These are phyloP conservation scores for Scorias spongiosa DNA, from an alignment of 2,329 filamentous ascomycete genomes.

Conservation along the genomic window DNA sequence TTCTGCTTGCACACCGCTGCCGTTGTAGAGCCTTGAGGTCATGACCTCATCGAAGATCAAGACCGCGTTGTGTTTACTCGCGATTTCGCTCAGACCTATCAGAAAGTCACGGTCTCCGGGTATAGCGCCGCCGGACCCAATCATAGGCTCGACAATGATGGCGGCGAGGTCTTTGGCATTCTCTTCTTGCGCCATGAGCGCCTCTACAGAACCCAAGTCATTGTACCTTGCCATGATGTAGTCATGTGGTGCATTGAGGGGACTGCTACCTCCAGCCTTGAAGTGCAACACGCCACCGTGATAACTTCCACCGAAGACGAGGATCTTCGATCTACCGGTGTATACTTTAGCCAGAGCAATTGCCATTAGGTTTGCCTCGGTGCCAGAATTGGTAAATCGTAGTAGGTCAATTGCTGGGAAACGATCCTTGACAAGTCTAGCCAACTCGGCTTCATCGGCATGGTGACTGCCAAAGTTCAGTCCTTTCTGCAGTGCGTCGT, in stretches of 20 bases:
- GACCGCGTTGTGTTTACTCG: conserved; percentile 36
- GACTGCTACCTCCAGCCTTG: conserved; percentile 4
- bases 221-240: conserved; percentile 50
- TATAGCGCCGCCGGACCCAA: conserved; percentile 46
- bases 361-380: conserved; percentile 48
- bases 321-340: conserved; percentile 31
- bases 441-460: conserved; percentile 36
- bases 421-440: conserved; percentile 35
- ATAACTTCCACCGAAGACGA: conserved; percentile 38
- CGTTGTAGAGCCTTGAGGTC: conserved; percentile 43
- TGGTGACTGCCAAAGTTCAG: conserved; percentile 41
- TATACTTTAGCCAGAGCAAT: conserved; percentile 38
- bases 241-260: conserved; percentile 30
- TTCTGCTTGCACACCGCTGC: conserved; percentile 31
- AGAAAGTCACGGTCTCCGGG: conserved; percentile 38
- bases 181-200: conserved; percentile 18
- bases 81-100: conserved; percentile 31
- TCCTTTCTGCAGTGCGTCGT: conserved; percentile 31
- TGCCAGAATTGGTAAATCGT: conserved; percentile 51
- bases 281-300: conserved; percentile 42
- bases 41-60: conserved; percentile 60
- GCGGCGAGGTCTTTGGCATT: conserved; percentile 37
- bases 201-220: conserved; percentile 35
- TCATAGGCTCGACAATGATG: conserved; percentile 52
- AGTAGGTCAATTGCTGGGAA: conserved; percentile 40